A percentile compares a stretch with the other conserved stretches of the same genome.
Conservation (phyloP, 768 basidiomycete species). For the Rhizopogon roseolus region DNA sequence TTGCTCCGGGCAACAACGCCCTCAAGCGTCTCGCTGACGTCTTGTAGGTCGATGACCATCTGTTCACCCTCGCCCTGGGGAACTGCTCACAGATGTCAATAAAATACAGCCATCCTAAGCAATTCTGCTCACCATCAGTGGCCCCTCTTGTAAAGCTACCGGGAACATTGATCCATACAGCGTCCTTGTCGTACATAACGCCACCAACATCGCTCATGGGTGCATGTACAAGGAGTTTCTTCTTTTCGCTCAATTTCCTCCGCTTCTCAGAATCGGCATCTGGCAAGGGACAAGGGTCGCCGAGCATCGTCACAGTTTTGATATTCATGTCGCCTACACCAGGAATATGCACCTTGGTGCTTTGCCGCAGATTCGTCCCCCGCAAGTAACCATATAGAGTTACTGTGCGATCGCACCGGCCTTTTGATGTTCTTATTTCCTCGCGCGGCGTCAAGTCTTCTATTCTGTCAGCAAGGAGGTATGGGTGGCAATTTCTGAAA, state of each 20-base stretch:
- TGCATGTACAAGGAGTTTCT: constrained; percentile 86
- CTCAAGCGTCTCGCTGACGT: constrained; percentile 74
- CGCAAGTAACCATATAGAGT: constrained; percentile 94
- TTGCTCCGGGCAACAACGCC: constrained; percentile 77
- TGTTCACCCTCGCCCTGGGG: constrained; percentile 90
- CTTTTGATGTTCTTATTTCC: constrained; percentile 65
- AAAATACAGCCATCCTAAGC: neutral
- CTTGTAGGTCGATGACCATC: constrained; percentile 98
- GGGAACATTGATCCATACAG: constrained; percentile 96
- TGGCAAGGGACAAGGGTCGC: constrained; percentile 96
- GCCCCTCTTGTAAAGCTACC: constrained; percentile 88
- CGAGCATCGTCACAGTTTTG: constrained; percentile 64
- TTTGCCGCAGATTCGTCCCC: constrained; percentile 75
- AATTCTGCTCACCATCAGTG: constrained; percentile 44
- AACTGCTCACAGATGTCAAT: constrained; percentile 34
- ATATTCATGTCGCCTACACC: constrained; percentile 90
- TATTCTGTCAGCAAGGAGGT: constrained; percentile 89
- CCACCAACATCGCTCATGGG: constrained; percentile 99
- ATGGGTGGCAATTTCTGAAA: constrained; percentile 93
- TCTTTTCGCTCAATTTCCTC: constrained; percentile 92
- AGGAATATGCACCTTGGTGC: constrained; percentile 87
- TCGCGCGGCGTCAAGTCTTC: constrained; percentile 94
- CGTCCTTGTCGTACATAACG: constrained; percentile 96
- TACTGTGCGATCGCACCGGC: constrained; percentile 90
- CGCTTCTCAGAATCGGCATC: constrained; percentile 88